These are phyloP conservation scores for Ailanthus altissimus DNA, from an alignment of 345 rosid species.

Conservation along the genomic window DNA sequence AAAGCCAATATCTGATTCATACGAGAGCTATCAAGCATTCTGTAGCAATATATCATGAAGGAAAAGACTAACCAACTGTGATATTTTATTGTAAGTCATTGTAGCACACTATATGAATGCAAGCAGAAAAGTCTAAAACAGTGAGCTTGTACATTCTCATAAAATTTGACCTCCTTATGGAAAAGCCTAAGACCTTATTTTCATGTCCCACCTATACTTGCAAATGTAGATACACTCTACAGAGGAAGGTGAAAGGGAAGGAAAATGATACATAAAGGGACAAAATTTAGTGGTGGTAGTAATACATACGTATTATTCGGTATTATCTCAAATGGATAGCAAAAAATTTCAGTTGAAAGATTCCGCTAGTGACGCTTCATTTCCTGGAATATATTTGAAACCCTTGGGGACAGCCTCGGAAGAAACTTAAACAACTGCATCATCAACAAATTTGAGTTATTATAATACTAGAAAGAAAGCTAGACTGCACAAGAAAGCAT, in stretches of 20 bases:
- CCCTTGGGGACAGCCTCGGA: slow-evolving; percentile 77
- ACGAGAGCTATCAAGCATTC: background rate
- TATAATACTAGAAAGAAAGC: background rate
- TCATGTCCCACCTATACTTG: background rate
- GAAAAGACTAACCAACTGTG: no score
- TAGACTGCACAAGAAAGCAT: background rate
- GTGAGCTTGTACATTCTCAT: background rate
- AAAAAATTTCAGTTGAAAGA: slow-evolving; percentile 16
- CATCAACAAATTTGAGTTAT: background rate
- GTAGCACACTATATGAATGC: background rate
- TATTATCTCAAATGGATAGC: slow-evolving; percentile 2
- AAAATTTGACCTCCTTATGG: background rate
- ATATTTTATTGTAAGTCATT: background rate
- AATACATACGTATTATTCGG: slow-evolving; percentile 2
- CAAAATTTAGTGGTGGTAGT: background rate
- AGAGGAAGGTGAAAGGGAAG: background rate
- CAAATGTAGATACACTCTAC: background rate
- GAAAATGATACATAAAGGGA: background rate
- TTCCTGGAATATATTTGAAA: slow-evolving; percentile 70
- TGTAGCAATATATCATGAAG: background rate
- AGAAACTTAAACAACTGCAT: slow-evolving; percentile 81
- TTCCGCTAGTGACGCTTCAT: slow-evolving; percentile 72
- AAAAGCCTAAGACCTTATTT: background rate
- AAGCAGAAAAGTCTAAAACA: background rate
- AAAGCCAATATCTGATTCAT: background rate